Conservation (phyloP, 2,329 filamentous ascomycete genomes). For the Diaporthe sp. region DNA sequence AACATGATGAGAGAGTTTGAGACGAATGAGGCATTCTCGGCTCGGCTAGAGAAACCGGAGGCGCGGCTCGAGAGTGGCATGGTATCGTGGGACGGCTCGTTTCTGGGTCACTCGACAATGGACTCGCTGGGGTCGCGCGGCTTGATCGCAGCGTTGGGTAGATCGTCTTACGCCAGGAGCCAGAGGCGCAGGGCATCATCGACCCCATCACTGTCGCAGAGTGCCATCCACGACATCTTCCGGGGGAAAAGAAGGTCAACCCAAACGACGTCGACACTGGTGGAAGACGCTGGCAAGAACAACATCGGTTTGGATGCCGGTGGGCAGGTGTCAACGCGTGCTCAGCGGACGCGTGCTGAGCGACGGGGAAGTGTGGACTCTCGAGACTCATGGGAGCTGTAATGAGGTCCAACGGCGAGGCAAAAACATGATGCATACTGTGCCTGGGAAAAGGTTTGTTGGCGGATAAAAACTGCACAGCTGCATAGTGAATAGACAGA, state of each 20-base stretch:
- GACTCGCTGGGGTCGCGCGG: background rate
- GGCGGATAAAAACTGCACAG: too few relatives aligned
- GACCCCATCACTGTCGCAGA: constrained; percentile 5
- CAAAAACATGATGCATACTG: background rate
- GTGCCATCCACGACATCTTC: background rate
- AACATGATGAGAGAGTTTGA: constrained; percentile 9
- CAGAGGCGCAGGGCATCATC: constrained; percentile 7
- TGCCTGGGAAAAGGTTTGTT: background rate
- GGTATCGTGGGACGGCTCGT: background rate
- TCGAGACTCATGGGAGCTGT: constrained; percentile 28
- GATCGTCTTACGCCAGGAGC: background rate
- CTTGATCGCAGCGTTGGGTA: background rate
- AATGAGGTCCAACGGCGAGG: background rate
- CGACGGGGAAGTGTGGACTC: background rate
- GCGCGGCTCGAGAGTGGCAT: background rate
- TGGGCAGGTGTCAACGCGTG: background rate
- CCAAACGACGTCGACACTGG: background rate
- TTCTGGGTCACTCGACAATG: background rate
- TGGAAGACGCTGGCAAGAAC: background rate
- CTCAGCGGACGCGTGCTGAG: background rate
- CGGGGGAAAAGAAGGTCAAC: background rate
- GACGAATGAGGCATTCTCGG: background rate
- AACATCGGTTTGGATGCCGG: background rate
- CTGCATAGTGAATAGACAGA: constrained; percentile 8
- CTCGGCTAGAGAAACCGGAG: background rate